Percentiles rank a stretch among this genome's conserved stretches.
These are phyloP conservation scores for Jacaranda mimosifolia DNA, from an alignment of 257 asterid species.

Conservation along the genomic window DNA sequence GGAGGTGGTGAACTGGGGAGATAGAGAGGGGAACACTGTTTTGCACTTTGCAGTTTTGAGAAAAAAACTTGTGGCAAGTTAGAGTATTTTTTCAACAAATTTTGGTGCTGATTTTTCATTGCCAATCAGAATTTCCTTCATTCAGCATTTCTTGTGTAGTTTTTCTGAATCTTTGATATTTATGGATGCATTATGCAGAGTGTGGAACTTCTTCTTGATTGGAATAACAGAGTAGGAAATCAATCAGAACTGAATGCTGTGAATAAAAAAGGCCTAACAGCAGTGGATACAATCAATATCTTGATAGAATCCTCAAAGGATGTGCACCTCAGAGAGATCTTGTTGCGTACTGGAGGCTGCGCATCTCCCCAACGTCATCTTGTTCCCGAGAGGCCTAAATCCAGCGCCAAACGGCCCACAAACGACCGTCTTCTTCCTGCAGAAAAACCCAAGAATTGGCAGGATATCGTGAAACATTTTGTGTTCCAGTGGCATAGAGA, in stretches of 20 bases:
- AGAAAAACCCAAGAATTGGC: conserved; percentile 31
- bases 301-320: conserved; percentile 23
- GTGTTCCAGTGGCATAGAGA: conserved; percentile 29
- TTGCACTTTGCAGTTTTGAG: conserved; percentile 47
- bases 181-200: no score
- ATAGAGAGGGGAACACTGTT: conserved; percentile 38
- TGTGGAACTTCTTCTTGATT: no score
- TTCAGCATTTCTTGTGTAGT: neutral
- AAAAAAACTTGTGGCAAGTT: conserved; percentile 39
- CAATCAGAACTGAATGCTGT: no score
- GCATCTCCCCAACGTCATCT: neutral
- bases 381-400: neutral
- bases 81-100: no score
- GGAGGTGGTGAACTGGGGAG: conserved; percentile 41
- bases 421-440: neutral
- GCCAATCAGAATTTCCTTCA: no score
- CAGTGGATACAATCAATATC: conserved; percentile 39
- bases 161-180: no score
- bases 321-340: conserved; percentile 4
- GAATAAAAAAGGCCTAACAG: conserved; percentile 40
- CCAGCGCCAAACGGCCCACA: no score
- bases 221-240: no score
- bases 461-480: conserved; percentile 15
- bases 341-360: neutral
- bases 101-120: no score